Evolutionary conservation across 495 filamentous ascomycete genomes (phyloP).

Genomic region (Lophium mytilinum): DNA sequence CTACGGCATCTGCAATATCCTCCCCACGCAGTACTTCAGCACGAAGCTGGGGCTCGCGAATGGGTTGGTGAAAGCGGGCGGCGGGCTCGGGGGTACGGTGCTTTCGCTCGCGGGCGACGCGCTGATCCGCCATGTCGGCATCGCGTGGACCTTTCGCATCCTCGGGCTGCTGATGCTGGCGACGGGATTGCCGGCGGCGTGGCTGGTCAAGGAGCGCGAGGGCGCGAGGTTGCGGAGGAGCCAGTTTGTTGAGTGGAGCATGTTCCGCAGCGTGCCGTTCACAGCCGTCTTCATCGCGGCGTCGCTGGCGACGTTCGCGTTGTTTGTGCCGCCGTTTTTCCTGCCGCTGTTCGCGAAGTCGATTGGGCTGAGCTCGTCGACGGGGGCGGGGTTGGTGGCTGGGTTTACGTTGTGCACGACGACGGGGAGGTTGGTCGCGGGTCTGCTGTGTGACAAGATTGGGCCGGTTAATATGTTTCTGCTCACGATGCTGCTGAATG

Average conservation of each 20-base stretch:
- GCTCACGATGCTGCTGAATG: conserved; percentile 40
- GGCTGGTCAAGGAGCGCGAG: conserved; percentile 49
- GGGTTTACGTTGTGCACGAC: conserved; percentile 51
- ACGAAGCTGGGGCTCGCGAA: conserved; percentile 48
- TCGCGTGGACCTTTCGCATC: conserved; percentile 48
- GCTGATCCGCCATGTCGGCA: conserved; percentile 40
- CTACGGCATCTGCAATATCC: conserved; percentile 35
- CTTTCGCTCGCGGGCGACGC: conserved; percentile 44
- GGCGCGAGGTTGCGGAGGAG: conserved; percentile 38
- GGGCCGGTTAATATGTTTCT: conserved; percentile 47
- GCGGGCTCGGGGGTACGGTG: conserved; percentile 46
- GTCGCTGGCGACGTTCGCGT: conserved; percentile 52
- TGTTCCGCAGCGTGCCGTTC: conserved; percentile 46
- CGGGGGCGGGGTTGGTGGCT: conserved; percentile 46
- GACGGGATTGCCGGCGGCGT: conserved; percentile 51
- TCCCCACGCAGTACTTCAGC: conserved; percentile 50
- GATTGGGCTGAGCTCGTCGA: conserved; percentile 39
- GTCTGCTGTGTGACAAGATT: conserved; percentile 43
- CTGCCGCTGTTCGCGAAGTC: conserved; percentile 44
- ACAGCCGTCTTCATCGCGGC: conserved; percentile 44
- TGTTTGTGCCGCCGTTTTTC: conserved; percentile 55
- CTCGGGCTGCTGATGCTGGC: conserved; percentile 41
- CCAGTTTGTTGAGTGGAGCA: conserved; percentile 44
- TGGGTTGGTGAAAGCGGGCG: conserved; percentile 47
- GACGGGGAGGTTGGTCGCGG: conserved; percentile 43